phyloP scores from a whole-genome alignment of 257 asterid genomes.

The Solanum corneliomulleri region DNA sequence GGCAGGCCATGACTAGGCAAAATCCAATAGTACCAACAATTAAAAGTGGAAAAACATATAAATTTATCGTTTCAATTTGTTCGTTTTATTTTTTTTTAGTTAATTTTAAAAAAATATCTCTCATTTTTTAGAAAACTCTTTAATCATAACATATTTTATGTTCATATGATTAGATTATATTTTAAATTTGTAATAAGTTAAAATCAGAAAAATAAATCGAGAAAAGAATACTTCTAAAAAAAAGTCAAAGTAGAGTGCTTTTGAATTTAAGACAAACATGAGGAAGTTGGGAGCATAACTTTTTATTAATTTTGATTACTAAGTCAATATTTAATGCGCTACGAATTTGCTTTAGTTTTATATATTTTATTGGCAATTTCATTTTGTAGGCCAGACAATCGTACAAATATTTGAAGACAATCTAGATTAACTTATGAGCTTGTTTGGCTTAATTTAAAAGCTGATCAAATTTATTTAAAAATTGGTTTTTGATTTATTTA shows the following conservation, averaged over 20 bases:
- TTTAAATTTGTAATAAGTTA: too few species aligned
- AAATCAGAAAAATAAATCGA: too few species aligned
- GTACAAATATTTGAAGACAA: neutral
- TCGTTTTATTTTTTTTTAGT: too few species aligned
- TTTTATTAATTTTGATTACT: neutral
- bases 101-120: rapidly evolving
- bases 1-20: constrained; percentile 2
- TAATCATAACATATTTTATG: too few species aligned
- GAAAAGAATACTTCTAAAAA: too few species aligned
- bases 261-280: constrained; percentile 11
- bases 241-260: neutral
- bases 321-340: neutral
- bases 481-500: too few species aligned
- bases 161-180: too few species aligned
- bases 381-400: neutral
- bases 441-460: too few species aligned
- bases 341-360: neutral
- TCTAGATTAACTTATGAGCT: too few species aligned
- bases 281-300: constrained; percentile 11
- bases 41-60: neutral
- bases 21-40: constrained; percentile 1
- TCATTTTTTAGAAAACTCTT: too few species aligned
- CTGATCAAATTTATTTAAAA: too few species aligned
- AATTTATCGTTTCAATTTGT: neutral
- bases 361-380: neutral